phyloP scores from a whole-genome alignment of 2,329 filamentous ascomycete species.

The Phialemoniopsis sp. region DNA sequence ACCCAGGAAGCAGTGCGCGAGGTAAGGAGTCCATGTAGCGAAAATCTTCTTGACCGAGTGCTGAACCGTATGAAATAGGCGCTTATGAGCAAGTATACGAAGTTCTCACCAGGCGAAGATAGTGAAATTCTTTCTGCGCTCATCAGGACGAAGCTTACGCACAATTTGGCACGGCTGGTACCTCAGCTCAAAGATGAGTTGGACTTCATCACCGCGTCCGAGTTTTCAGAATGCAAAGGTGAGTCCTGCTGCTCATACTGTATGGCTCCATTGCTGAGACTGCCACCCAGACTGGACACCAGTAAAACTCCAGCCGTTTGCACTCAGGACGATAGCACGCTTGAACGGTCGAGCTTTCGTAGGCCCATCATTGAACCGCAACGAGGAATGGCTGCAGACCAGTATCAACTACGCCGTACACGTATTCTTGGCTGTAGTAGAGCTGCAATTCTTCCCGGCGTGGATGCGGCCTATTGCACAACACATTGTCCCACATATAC shows the following conservation, averaged over 20 bases:
- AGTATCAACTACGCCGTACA: constrained; percentile 46
- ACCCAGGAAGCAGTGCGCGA: constrained; percentile 43
- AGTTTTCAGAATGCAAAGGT: constrained; percentile 43
- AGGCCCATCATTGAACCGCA: constrained; percentile 42
- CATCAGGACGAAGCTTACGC: constrained; percentile 40
- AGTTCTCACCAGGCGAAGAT: constrained; percentile 42
- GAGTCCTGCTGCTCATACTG: constrained; percentile 3
- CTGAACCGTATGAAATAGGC: constrained; percentile 27
- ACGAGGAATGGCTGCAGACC: constrained; percentile 49
- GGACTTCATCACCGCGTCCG: constrained; percentile 37
- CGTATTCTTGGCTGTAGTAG: constrained; percentile 40
- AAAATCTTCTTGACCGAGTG: background rate
- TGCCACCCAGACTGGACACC: constrained; percentile 46
- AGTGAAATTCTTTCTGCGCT: constrained; percentile 37
- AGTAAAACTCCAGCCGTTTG: constrained; percentile 46
- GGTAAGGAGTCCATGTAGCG: constrained; percentile 18
- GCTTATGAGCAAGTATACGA: constrained; percentile 46
- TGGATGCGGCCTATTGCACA: constrained; percentile 44
- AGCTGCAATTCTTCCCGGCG: constrained; percentile 47
- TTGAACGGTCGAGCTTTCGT: constrained; percentile 51
- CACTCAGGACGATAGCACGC: constrained; percentile 46
- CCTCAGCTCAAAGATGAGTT: constrained; percentile 42
- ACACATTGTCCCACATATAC: constrained; percentile 20
- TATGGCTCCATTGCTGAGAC: constrained; percentile 4
- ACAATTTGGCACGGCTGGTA: constrained; percentile 40